Conservation (phyloP, 1,284 basidiomycete genomes). For the Cryptococcus wingfieldii region DNA sequence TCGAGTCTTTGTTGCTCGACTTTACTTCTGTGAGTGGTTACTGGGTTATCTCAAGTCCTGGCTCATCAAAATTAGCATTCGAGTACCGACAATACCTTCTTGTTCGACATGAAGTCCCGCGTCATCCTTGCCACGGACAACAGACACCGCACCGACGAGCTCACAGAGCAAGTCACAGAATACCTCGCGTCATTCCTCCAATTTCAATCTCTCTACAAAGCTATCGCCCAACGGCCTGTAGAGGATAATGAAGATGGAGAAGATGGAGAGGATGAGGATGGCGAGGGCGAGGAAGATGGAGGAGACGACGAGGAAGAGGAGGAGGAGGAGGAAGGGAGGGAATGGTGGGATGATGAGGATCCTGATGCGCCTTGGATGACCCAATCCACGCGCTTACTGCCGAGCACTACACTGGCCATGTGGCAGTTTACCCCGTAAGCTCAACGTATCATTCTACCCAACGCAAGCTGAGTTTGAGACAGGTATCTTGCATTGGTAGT, state of each 20-base stretch:
- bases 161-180: constrained; percentile 84
- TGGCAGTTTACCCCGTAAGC: constrained; percentile 72
- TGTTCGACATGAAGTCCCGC: constrained; percentile 82
- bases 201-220: constrained; percentile 81
- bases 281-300: constrained; percentile 3
- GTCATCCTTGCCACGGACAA: constrained; percentile 85
- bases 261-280: constrained; percentile 2
- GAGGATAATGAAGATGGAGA: not conserved
- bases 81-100: constrained; percentile 83
- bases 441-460: constrained; percentile 11
- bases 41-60: not conserved
- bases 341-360: constrained; percentile 48
- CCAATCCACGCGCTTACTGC: constrained; percentile 36
- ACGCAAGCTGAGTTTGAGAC: not conserved
- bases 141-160: constrained; percentile 58
- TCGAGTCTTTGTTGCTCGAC: constrained; percentile 51
- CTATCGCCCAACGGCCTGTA: constrained; percentile 21
- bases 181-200: constrained; percentile 83
- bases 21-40: constrained; percentile 46
- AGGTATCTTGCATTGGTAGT: constrained; percentile 70
- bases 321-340: constrained; percentile 20
- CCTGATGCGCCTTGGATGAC: constrained; percentile 45
- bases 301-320: constrained; percentile 18
- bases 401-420: constrained; percentile 74
- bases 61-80: constrained; percentile 59